A percentile compares a stretch with the other conserved stretches of the same genome.
phyloP scores from a whole-genome alignment of 208 protist genomes.

The Leishmania martiniquensis region DNA sequence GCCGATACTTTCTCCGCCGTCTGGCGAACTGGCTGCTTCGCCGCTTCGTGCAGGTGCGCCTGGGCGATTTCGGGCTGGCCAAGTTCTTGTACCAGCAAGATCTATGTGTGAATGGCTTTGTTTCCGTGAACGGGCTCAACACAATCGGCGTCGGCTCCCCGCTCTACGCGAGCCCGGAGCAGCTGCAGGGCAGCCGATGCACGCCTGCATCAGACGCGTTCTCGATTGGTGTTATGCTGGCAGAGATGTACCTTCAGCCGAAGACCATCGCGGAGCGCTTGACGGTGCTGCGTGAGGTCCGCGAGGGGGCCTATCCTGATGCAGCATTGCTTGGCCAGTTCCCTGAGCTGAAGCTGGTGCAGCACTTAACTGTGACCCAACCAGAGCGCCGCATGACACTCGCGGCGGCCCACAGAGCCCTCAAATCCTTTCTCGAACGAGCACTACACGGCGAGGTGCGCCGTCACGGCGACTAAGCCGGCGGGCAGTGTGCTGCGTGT shows the following conservation, averaged over 20 bases:
- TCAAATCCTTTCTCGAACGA: slow-evolving; percentile 22
- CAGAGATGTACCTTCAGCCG: slow-evolving; percentile 86
- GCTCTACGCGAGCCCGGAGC: slow-evolving; percentile 89
- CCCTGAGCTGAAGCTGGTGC: slow-evolving; percentile 69
- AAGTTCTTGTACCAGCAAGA: slow-evolving; percentile 49
- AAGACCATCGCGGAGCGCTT: slow-evolving; percentile 79
- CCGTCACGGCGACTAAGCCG: not conserved
- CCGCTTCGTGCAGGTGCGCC: slow-evolving; percentile 66
- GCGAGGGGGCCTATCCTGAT: slow-evolving; percentile 53
- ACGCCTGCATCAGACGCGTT: slow-evolving; percentile 73
- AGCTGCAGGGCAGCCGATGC: slow-evolving; percentile 63
- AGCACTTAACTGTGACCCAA: slow-evolving; percentile 31
- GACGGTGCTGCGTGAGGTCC: slow-evolving; percentile 50
- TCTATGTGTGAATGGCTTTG: slow-evolving; percentile 43
- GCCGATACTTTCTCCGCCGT: slow-evolving; percentile 15
- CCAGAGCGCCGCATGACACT: slow-evolving; percentile 28
- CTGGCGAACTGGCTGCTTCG: slow-evolving; percentile 48
- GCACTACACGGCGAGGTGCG: slow-evolving; percentile 20
- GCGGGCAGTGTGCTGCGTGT: not conserved
- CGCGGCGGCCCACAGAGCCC: slow-evolving; percentile 11
- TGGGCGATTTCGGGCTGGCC: slow-evolving; percentile 84
- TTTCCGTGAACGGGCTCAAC: slow-evolving; percentile 52
- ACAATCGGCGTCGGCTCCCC: slow-evolving; percentile 85
- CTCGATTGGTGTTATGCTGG: slow-evolving; percentile 70
- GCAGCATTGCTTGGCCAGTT: slow-evolving; percentile 38